phyloP scores from a whole-genome alignment of 257 asterid species.

The Cinchona pubescens region DNA sequence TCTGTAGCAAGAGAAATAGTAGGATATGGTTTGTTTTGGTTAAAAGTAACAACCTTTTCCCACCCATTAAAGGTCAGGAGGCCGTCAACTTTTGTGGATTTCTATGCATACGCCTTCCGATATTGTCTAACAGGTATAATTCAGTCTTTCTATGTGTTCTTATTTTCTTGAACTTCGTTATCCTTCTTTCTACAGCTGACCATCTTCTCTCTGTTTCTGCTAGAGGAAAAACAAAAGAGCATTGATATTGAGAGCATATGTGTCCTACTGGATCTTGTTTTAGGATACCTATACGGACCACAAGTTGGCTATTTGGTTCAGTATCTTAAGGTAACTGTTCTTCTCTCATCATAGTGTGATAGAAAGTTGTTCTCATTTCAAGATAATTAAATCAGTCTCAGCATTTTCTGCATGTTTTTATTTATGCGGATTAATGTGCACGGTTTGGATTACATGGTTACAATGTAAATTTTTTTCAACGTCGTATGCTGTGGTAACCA shows the following conservation, averaged over 20 bases:
- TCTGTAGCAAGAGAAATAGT: background rate
- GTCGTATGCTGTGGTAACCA: background rate
- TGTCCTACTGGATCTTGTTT: conserved; percentile 62
- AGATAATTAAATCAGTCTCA: background rate
- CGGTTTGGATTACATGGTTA: background rate
- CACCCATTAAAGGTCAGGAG: conserved; percentile 46
- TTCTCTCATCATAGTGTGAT: background rate
- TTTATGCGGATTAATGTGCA: background rate
- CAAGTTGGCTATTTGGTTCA: conserved; percentile 59
- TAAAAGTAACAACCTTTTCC: background rate
- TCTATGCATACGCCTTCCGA: conserved; percentile 60
- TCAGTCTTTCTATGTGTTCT: background rate
- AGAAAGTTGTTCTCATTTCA: background rate
- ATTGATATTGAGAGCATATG: conserved; percentile 79
- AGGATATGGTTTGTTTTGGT: background rate
- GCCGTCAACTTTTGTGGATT: conserved; percentile 50
- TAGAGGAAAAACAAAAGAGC: conserved; percentile 91
- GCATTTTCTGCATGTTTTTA: background rate
- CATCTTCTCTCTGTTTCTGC: conserved; percentile 22
- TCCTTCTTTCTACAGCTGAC: conserved; percentile 11
- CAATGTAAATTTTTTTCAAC: background rate
- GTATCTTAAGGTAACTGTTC: conserved; percentile 48
- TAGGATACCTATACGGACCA: conserved; percentile 49
- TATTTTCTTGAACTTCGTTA: background rate
- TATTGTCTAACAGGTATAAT: conserved; percentile 68